Evolutionary conservation across 768 basidiomycete species (phyloP).

Genomic region (Lentinula raphanica): DNA sequence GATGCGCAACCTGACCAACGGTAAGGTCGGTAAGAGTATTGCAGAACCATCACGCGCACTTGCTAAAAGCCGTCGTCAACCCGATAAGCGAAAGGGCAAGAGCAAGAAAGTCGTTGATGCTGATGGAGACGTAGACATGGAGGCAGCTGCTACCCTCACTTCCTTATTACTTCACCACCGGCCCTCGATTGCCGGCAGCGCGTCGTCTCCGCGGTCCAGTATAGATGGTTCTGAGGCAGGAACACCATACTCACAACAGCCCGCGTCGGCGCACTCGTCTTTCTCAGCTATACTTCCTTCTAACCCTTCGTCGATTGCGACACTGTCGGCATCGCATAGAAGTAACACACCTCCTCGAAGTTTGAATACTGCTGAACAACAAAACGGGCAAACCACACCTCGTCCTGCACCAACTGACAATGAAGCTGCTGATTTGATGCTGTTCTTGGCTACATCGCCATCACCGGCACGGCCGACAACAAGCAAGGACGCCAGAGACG

Average conservation of each 20-base stretch:
- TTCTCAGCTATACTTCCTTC: slow-evolving; percentile 32
- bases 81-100: slow-evolving; percentile 26
- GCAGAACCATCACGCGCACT: slow-evolving; percentile 43
- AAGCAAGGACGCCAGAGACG: slow-evolving; percentile 49
- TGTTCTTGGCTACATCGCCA: slow-evolving; percentile 80
- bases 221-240: slow-evolving; percentile 62
- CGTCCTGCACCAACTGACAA: slow-evolving; percentile 62
- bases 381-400: slow-evolving; percentile 29
- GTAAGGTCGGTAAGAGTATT: slow-evolving; percentile 38
- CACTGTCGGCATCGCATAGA: slow-evolving; percentile 20
- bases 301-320: neutral
- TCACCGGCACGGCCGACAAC: slow-evolving; percentile 61
- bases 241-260: slow-evolving; percentile 56
- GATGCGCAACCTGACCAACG: slow-evolving; percentile 22
- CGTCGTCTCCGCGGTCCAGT: slow-evolving; percentile 67
- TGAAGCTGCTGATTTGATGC: slow-evolving; percentile 83
- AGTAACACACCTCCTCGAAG: slow-evolving; percentile 35
- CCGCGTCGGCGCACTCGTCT: slow-evolving; percentile 55
- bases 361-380: slow-evolving; percentile 16
- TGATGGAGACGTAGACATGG: slow-evolving; percentile 68
- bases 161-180: slow-evolving; percentile 62
- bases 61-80: slow-evolving; percentile 27
- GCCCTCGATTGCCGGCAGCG: slow-evolving; percentile 54
- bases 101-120: slow-evolving; percentile 28
- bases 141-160: slow-evolving; percentile 77